These are phyloP conservation scores for Puccinia coronata DNA, from an alignment of 1,284 basidiomycete genomes.

Conservation along the genomic window DNA sequence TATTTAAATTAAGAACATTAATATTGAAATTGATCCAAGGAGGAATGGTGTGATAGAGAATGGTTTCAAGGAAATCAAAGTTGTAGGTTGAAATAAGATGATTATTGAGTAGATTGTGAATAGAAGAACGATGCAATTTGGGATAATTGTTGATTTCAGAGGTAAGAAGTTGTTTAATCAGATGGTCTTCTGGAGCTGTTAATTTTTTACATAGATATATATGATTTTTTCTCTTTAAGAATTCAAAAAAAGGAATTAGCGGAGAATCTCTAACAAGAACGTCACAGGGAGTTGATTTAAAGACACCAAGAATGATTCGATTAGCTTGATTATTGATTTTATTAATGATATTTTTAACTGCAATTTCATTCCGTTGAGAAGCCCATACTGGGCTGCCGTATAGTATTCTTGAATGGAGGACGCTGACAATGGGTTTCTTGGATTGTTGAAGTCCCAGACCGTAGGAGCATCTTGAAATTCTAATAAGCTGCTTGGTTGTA, in stretches of 20 bases:
- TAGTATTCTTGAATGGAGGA: background rate
- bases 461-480: background rate
- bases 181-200: background rate
- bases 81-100: background rate
- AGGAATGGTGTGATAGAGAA: background rate
- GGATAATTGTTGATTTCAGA: background rate
- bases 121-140: background rate
- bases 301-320: background rate
- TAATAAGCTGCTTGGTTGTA: background rate
- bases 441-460: background rate
- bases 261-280: background rate
- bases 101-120: background rate
- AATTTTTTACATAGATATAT: background rate
- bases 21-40: background rate
- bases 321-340: background rate
- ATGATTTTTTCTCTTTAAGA: conserved; percentile 7
- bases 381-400: background rate
- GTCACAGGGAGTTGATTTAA: background rate
- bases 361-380: background rate
- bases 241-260: no score
- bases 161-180: background rate
- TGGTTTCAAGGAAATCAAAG: background rate
- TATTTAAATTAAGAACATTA: background rate
- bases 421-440: background rate
- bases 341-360: background rate